Evolutionary conservation across 345 rosid genomes (phyloP), one percentile per base, ranked within the genome.

Genomic region (Physaria fendleri): DNA sequence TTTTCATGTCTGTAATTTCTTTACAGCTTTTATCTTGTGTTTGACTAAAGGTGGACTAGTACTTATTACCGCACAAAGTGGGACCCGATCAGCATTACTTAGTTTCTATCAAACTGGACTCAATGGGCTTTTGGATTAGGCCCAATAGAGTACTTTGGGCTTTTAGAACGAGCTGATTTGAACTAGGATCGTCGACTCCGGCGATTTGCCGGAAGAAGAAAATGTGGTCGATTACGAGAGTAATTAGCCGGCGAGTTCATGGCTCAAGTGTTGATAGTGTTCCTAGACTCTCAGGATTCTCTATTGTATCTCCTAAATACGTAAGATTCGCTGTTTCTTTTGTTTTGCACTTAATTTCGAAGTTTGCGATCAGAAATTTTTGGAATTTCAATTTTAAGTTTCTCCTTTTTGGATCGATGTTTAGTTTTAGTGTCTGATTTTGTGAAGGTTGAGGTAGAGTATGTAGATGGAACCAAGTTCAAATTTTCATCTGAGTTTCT

Each of bases 401-500:
- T 46, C 10, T 16, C 50, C 6, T 5, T 41, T 16, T 4, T 2
- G 35, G 14, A 15, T 51, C 23, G 9, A 37, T 24, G 4, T 20
- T 44, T 11, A 27, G 3, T 27, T 2, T 25, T 4, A 30, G 35
- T 23, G 53, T 69, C 68, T 69, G 45, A 69, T 62, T 10, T 50
- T 11, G 27, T 73, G 44, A 74, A 91, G 96, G 83, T 84, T 21
- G 90, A 84, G 71, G 71, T 88, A 70, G 98, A 86, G 64, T 92
- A 64, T 75, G 82, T 74, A 11, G 73, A 88, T 73, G 85, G 86
- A 2, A 68, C 72, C 56, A 79, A 76, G 51, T 86, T 88, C 71
- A 74, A 18, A 40, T 76, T 88, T 34, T 79, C 90, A 0, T 85
- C 95, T 3, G 94, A 89, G 77, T 86, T 79, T 72, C 71, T 88